A percentile compares a stretch with the other conserved stretches of the same genome.
Evolutionary conservation across 345 rosid genomes (phyloP).

Genomic region (Excoecaria cochinchinensis): DNA sequence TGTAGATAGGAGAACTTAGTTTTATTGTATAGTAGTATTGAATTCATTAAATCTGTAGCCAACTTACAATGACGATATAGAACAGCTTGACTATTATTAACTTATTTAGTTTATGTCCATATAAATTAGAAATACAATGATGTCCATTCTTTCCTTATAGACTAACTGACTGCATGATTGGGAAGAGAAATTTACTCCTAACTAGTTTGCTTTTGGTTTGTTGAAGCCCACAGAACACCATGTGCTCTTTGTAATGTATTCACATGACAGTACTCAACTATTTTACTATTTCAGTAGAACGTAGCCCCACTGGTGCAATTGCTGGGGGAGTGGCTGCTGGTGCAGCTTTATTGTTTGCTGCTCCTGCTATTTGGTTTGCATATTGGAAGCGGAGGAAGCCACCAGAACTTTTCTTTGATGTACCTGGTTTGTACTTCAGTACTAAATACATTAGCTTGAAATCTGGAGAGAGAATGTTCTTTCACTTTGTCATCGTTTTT

Average conservation of each 20-base stretch:
- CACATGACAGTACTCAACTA: neutral
- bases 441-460: neutral
- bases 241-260: neutral
- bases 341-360: slow-evolving; percentile 36
- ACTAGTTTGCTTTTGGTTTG: neutral
- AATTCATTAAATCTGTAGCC: neutral
- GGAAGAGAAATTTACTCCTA: neutral
- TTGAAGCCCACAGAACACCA: neutral
- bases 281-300: slow-evolving; percentile 17
- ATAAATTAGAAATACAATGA: neutral
- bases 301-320: slow-evolving; percentile 31
- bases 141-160: neutral
- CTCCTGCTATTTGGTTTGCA: slow-evolving; percentile 32
- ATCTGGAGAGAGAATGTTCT: neutral
- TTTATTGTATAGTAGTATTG: neutral
- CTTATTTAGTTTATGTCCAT: too few species aligned
- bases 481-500: neutral
- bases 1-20: neutral
- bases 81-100: too few species aligned
- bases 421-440: slow-evolving; percentile 34
- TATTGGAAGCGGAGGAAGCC: slow-evolving; percentile 31
- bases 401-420: slow-evolving; percentile 30
- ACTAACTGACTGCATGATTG: neutral
- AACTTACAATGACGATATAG: too few species aligned
- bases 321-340: slow-evolving; percentile 43